Evolutionary conservation across 148 eudicot species (phyloP), one percentile per base, ranked within the genome.

Genomic region (Fagopyrum tataricum): DNA sequence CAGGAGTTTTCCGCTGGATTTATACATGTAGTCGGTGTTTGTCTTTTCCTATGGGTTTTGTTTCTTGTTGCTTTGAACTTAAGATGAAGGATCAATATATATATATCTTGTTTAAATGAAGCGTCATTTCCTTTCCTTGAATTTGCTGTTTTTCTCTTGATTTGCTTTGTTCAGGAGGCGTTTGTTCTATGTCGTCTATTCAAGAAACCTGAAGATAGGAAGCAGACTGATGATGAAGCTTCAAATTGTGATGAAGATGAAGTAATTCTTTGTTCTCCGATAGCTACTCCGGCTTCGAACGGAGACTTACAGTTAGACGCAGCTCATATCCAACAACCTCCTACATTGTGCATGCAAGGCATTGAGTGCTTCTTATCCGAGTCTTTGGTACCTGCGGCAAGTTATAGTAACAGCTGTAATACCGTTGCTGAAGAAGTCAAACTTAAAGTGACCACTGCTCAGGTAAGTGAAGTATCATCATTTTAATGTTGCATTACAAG

Each of bases 131-230:
- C 66, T 59, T 13, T 3, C 37, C 66, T 59, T 59, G 39, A 24
- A 24, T 6, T 59, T 3, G 40, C 3, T 59, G 40, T 11, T 24
- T 31, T 59, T 49, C 55, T n/a, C 55, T 11, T 49, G 46, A 9
- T 18, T 37, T 72, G 18, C 44, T 14, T 1, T 66, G 31, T 76
- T 61, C 82, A 96, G 99, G 86, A 81, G 49, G 82, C 96, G 26
- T 96, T 79, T 82, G 91, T 92, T 67, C 84, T 96, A 4, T 88
- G 94, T 72, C 97, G 97, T 46, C 79, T 96, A 76, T 90, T 96
- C 43, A 90, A 86, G 82, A 96, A 96, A 77, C 70, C 80, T 13
- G 98, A 85, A 23, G 80, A 84, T 15, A 24, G 78, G 67, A 91
- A 75, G 75, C 86, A 58, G 68, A 89, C 86, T 62, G 96, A 90